These are phyloP conservation scores for Trichoderma atroviride DNA, from an alignment of 2,329 filamentous ascomycete species.

Conservation along the genomic window DNA sequence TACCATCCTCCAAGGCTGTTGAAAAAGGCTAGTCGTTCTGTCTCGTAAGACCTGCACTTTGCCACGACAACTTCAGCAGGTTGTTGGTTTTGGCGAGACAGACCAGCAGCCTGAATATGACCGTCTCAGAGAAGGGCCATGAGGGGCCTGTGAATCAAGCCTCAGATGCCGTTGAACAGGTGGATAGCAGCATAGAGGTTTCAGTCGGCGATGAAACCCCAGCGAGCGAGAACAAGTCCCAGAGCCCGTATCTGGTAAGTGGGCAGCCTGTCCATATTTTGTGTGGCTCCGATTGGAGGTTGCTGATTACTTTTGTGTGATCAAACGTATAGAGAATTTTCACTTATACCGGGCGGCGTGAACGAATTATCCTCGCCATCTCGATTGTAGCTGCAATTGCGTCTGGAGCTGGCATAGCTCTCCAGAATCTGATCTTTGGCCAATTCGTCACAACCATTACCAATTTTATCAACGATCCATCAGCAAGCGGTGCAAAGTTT, in stretches of 20 bases:
- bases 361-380: conserved; percentile 6
- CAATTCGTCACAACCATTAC: conserved; percentile 42
- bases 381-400: conserved; percentile 39
- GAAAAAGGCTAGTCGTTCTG: not conserved
- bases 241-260: conserved; percentile 18
- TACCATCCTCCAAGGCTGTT: not conserved
- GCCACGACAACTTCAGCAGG: not conserved
- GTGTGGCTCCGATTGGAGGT: too few relatives aligned
- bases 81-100: not conserved
- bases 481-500: conserved; percentile 35
- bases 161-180: not conserved
- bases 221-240: conserved; percentile 2
- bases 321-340: conserved; percentile 21
- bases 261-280: not conserved
- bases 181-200: not conserved
- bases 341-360: not conserved
- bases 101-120: not conserved
- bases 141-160: not conserved
- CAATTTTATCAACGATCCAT: conserved; percentile 36
- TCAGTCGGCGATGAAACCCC: not conserved
- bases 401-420: conserved; percentile 43
- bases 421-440: conserved; percentile 46
- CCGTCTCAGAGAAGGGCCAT: not conserved
- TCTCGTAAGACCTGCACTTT: not conserved
- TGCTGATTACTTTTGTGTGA: not conserved